These are phyloP conservation scores for Ogataea wickerhamii DNA, from an alignment of 805 yeast genomes.

Conservation along the genomic window DNA sequence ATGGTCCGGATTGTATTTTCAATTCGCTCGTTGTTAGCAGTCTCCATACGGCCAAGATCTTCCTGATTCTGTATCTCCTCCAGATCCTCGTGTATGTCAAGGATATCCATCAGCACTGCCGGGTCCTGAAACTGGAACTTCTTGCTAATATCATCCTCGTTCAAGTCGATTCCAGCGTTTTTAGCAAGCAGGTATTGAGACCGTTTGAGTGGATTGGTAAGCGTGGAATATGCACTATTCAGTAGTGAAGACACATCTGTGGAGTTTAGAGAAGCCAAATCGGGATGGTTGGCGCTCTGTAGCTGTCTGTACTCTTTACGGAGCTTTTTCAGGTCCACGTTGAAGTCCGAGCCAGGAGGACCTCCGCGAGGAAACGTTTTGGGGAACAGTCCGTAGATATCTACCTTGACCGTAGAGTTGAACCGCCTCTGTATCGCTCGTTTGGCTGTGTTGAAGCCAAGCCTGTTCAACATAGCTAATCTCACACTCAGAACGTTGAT, in stretches of 20 bases:
- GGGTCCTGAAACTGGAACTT: constrained; percentile 38
- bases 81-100: constrained; percentile 81
- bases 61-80: constrained; percentile 59
- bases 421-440: too few relatives aligned
- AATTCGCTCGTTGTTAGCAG: constrained; percentile 58
- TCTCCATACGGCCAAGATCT: constrained; percentile 51
- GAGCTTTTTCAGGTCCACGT: constrained; percentile 49
- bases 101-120: constrained; percentile 63
- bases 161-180: constrained; percentile 49
- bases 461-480: too few relatives aligned
- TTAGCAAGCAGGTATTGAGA: constrained; percentile 54
- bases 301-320: constrained; percentile 71
- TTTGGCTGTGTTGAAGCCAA: too few relatives aligned
- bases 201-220: constrained; percentile 67
- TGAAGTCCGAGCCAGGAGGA: constrained; percentile 60
- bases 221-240: constrained; percentile 73
- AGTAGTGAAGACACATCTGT: constrained; percentile 48
- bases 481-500: too few relatives aligned
- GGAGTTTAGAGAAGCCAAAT: constrained; percentile 34
- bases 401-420: too few relatives aligned
- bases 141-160: constrained; percentile 53
- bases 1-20: constrained; percentile 42
- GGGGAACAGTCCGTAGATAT: constrained; percentile 69
- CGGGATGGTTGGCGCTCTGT: constrained; percentile 83
- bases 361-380: constrained; percentile 63